A percentile compares a stretch with the other conserved stretches of the same genome.
These are phyloP conservation scores for Westerdykella sp. DNA, from an alignment of 2,329 filamentous ascomycete species.

Conservation along the genomic window DNA sequence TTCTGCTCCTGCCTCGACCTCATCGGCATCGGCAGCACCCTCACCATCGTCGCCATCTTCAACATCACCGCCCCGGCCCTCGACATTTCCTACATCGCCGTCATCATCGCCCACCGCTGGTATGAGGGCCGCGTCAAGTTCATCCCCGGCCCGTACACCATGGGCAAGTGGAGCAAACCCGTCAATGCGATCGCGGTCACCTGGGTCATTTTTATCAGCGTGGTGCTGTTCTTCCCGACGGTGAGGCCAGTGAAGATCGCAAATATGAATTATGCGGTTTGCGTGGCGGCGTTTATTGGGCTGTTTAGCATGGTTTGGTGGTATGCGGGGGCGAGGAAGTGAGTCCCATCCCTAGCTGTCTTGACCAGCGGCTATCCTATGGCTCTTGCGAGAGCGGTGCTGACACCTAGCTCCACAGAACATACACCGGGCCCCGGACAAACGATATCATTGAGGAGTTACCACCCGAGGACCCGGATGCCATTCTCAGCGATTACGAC, in stretches of 20 bases:
- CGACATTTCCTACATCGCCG: constrained; percentile 53
- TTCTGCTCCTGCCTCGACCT: constrained; percentile 50
- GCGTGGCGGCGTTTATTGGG: constrained; percentile 45
- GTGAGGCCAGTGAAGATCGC: constrained; percentile 38
- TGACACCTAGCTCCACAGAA: constrained; percentile 33
- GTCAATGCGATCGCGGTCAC: constrained; percentile 52
- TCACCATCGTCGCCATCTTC: constrained; percentile 47
- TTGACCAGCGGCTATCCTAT: background rate
- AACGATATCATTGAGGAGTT: constrained; percentile 45
- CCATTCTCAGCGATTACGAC: constrained; percentile 32
- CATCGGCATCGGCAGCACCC: constrained; percentile 47
- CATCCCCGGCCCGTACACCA: constrained; percentile 52
- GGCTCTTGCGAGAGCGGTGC: background rate
- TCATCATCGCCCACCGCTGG: constrained; percentile 53
- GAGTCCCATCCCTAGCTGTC: constrained; percentile 9
- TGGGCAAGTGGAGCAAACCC: constrained; percentile 50
- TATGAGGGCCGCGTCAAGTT: constrained; percentile 50
- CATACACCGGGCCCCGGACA: constrained; percentile 55
- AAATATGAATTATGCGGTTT: constrained; percentile 47
- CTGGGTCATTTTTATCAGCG: constrained; percentile 59
- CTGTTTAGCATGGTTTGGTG: constrained; percentile 43
- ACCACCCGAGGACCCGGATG: constrained; percentile 38
- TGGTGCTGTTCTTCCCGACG: constrained; percentile 51
- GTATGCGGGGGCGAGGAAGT: constrained; percentile 38
- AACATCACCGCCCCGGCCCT: constrained; percentile 44